Evolutionary conservation across 306 rosid genomes (phyloP), one percentile per base, ranked within the genome.

Genomic region (Citrullus colocynthis): DNA sequence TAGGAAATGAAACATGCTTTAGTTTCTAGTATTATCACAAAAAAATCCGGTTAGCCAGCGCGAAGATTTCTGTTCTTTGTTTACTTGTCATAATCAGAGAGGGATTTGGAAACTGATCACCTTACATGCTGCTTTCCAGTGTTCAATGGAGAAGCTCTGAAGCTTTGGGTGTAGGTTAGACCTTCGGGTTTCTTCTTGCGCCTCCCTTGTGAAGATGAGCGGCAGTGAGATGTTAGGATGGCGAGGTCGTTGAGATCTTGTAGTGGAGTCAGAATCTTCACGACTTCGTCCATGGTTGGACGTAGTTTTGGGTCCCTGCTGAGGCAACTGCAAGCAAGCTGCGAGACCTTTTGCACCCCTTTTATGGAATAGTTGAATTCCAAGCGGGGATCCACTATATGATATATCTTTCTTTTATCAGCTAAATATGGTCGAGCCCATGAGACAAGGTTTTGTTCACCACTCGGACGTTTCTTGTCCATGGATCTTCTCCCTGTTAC

Each of bases 391-490:
- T 94, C 98, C 44, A 88, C 96, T 2, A 94, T 87, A 52, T 88
- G 91, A 80, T 82, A 87, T 49, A 89, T 85, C 70, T 89, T 92
- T 83, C 97, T 80, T 87, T 94, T 94, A 84, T 94, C 98, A 42
- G 93, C 94, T 85, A 94, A 83, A 76, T 86, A 88, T 52, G 95
- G 93, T 80, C 91, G 82, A 15, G 98, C 98, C 98, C 98, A 92
- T 66, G 96, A 78, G 74, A 90, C 98, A 9, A 94, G 95, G 86
- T 92, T 94, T 77, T 94, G 97, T 67, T 94, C 95, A 58, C 97
- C 93, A 12, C 96, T 90, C 0, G 98, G 95, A 18, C 98, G 93
- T 84, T 90, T 94, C 86, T 92, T 94, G 89, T 94, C 97, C 97
- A 90, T 92, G 28, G 98, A 94, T 88, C 98, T 88, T 84, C 97